A percentile compares a stretch with the other conserved stretches of the same genome.
phyloP scores from a whole-genome alignment of 805 yeast species.

The Metschnikowia aberdeeniae region DNA sequence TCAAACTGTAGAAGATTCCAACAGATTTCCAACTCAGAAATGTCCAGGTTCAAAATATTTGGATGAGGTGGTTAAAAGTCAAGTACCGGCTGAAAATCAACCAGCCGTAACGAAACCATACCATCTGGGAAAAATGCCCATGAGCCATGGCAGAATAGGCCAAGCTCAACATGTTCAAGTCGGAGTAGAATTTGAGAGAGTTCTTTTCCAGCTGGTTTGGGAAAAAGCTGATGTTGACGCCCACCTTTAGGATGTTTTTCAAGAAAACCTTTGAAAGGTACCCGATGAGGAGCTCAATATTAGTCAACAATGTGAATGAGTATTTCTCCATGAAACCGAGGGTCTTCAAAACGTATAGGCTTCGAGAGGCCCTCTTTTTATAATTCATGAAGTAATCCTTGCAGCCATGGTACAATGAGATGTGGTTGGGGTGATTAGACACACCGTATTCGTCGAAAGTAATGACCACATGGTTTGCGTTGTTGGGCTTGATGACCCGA shows the following conservation, averaged over 20 bases:
- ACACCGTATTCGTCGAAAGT: constrained; percentile 85
- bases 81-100: constrained; percentile 70
- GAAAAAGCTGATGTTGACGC: constrained; percentile 38
- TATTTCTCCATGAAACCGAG: constrained; percentile 46
- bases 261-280: constrained; percentile 31
- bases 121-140: constrained; percentile 88
- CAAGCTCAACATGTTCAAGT: constrained; percentile 37
- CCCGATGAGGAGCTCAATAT: constrained; percentile 36
- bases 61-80: constrained; percentile 64
- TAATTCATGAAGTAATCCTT: constrained; percentile 25
- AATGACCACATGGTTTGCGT: constrained; percentile 36
- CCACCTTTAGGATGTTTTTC: constrained; percentile 28
- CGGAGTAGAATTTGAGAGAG: constrained; percentile 32
- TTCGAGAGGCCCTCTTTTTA: constrained; percentile 5
- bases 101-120: constrained; percentile 94
- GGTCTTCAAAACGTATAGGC: constrained; percentile 31
- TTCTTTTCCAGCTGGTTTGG: constrained; percentile 8
- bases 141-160: constrained; percentile 69
- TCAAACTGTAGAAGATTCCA: too few species aligned
- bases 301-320: constrained; percentile 43
- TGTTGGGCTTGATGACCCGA: constrained; percentile 19
- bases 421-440: constrained; percentile 86
- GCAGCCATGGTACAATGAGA: constrained; percentile 53
- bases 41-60: constrained; percentile 8
- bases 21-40: background rate